Percentiles rank a stretch among this genome's conserved stretches.
Conservation (phyloP, 2,329 filamentous ascomycete species). For the Sporothrix globosa region DNA sequence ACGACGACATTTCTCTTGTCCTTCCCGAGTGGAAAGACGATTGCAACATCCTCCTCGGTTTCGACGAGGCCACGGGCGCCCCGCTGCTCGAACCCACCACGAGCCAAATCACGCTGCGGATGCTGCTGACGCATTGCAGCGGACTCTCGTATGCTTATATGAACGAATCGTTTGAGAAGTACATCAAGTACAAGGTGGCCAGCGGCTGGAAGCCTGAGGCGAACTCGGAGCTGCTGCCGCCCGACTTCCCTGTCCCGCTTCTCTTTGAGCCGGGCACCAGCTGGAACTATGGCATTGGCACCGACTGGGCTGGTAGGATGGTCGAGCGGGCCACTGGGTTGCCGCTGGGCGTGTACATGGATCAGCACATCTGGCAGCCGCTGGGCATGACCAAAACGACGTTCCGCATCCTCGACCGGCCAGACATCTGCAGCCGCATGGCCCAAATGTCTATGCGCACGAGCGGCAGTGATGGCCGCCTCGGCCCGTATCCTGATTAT, state of each 20-base stretch:
- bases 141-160: slow-evolving; percentile 11
- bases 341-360: not conserved
- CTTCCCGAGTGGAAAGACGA: not conserved
- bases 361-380: slow-evolving; percentile 8
- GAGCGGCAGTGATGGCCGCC: not conserved
- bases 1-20: not conserved
- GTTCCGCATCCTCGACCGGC: not conserved
- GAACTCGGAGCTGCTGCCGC: slow-evolving; percentile 5
- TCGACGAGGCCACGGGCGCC: slow-evolving; percentile 3
- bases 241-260: not conserved
- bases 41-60: not conserved
- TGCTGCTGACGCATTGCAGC: slow-evolving; percentile 14
- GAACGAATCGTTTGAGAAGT: not conserved
- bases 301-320: slow-evolving; percentile 17
- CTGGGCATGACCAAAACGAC: not conserved
- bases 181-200: not conserved
- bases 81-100: not conserved
- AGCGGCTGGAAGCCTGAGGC: not conserved
- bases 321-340: slow-evolving; percentile 2
- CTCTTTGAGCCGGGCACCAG: not conserved
- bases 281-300: slow-evolving; percentile 9
- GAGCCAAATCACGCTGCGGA: not conserved
- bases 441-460: not conserved
- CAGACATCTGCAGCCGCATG: not conserved
- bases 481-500: not conserved